Conservation (phyloP, 2,329 filamentous ascomycete genomes). For the Periconia sp. region DNA sequence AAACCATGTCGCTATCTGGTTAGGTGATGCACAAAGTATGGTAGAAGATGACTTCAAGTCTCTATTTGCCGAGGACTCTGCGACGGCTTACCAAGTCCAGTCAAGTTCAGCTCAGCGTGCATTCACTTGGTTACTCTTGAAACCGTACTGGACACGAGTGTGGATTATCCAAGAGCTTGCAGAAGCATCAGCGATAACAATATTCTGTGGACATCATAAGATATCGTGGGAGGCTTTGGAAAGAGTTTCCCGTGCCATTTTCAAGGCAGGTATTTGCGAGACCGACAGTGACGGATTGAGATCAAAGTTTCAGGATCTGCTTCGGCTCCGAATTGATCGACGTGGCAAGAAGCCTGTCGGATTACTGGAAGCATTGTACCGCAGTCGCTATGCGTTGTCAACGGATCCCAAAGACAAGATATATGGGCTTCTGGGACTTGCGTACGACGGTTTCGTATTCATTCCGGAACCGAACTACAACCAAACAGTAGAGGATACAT, state of each 20-base stretch:
- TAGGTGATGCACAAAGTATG: not conserved
- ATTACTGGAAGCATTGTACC: not conserved
- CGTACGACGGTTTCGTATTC: not conserved
- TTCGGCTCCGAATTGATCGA: not conserved
- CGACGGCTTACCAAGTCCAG: not conserved
- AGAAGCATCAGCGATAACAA: not conserved
- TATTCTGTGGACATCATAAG: not conserved
- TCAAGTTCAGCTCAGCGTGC: not conserved
- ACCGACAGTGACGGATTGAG: not conserved
- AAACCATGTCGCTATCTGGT: not conserved
- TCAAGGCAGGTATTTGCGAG: not conserved
- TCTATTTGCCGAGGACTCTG: not conserved
- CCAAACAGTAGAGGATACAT: not conserved
- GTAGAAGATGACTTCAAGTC: not conserved
- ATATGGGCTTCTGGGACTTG: not conserved
- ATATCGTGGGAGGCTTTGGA: not conserved
- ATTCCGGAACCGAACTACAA: not conserved
- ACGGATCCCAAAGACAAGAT: not conserved
- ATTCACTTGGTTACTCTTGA: not conserved
- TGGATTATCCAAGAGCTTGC: not conserved
- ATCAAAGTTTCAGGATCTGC: too few relatives aligned
- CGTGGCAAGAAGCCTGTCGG: not conserved
- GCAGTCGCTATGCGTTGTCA: not conserved
- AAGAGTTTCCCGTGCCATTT: not conserved
- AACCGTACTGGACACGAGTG: not conserved